A percentile compares a stretch with the other conserved stretches of the same genome.
Evolutionary conservation across 2,329 filamentous ascomycete species (phyloP).

Genomic region (Ploettnerulaceae sp.): DNA sequence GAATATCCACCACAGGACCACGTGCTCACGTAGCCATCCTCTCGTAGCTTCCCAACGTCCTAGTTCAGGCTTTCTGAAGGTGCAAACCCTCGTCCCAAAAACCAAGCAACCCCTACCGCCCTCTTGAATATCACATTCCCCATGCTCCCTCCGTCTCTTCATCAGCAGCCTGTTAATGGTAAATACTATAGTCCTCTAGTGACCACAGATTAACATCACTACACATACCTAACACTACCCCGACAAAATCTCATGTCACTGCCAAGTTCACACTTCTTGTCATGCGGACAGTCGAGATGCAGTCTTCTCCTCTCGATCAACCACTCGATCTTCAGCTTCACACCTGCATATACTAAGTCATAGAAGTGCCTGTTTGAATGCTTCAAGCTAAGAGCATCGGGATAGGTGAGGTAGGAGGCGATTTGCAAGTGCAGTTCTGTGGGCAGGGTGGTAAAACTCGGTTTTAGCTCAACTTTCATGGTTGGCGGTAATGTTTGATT

Average conservation of each 20-base stretch:
- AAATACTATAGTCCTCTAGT: neutral
- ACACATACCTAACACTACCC: constrained; percentile 53
- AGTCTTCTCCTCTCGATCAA: constrained; percentile 57
- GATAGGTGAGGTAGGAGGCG: constrained; percentile 56
- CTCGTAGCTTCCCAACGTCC: constrained; percentile 1
- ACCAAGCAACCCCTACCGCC: constrained; percentile 32
- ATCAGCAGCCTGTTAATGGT: constrained; percentile 46
- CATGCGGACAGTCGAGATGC: constrained; percentile 61
- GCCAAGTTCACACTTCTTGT: constrained; percentile 51
- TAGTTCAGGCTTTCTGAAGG: constrained; percentile 15
- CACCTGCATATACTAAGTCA: constrained; percentile 58
- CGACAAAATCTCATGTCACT: constrained; percentile 57
- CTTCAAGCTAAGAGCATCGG: constrained; percentile 66
- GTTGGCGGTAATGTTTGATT: neutral
- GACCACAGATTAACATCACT: neutral
- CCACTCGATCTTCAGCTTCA: constrained; percentile 64
- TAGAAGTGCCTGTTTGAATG: constrained; percentile 62
- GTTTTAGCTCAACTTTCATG: neutral
- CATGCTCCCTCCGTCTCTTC: constrained; percentile 53
- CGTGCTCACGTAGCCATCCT: constrained; percentile 1
- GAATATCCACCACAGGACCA: constrained; percentile 20
- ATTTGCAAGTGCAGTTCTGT: constrained; percentile 64
- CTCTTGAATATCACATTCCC: constrained; percentile 47
- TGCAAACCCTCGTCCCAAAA: constrained; percentile 26
- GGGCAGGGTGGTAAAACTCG: constrained; percentile 41